Percentiles rank a stretch among this genome's conserved stretches.
Evolutionary conservation across 2,329 filamentous ascomycete species (phyloP).

Genomic region (Colletotrichum sidae): DNA sequence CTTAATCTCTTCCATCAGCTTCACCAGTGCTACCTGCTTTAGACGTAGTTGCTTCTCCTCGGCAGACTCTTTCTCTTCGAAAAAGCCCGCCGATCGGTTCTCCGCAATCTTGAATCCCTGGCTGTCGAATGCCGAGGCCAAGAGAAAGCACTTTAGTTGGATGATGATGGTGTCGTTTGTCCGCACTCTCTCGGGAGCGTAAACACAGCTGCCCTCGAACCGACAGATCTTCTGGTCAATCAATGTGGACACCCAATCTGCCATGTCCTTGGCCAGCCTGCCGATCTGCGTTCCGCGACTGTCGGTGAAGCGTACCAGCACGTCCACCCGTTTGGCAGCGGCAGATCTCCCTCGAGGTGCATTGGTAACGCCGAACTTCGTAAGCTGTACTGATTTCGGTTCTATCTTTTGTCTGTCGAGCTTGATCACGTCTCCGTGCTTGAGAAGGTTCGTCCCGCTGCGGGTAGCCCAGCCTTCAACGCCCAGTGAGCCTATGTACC

Average conservation of each 20-base stretch:
- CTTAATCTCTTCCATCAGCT: conserved; percentile 89
- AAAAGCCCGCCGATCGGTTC: conserved; percentile 79
- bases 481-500: conserved; percentile 93
- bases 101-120: conserved; percentile 70
- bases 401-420: conserved; percentile 89
- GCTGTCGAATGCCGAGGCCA: conserved; percentile 78
- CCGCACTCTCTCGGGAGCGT: conserved; percentile 83
- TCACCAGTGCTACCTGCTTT: conserved; percentile 88
- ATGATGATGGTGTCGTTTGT: conserved; percentile 96
- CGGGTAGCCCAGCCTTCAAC: conserved; percentile 92
- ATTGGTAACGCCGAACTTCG: conserved; percentile 52
- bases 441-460: conserved; percentile 80
- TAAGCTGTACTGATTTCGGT: conserved; percentile 58
- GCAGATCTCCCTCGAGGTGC: conserved; percentile 56
- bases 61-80: conserved; percentile 85
- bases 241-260: conserved; percentile 91
- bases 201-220: conserved; percentile 91
- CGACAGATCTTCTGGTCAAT: conserved; percentile 90
- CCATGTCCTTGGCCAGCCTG: conserved; percentile 85
- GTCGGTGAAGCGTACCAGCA: conserved; percentile 93
- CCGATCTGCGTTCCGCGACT: conserved; percentile 84
- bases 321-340: conserved; percentile 78
- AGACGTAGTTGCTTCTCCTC: conserved; percentile 88
- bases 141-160: conserved; percentile 83
- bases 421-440: conserved; percentile 83